Conservation (phyloP, 257 asterid genomes). For the Solanum tarapatanum region DNA sequence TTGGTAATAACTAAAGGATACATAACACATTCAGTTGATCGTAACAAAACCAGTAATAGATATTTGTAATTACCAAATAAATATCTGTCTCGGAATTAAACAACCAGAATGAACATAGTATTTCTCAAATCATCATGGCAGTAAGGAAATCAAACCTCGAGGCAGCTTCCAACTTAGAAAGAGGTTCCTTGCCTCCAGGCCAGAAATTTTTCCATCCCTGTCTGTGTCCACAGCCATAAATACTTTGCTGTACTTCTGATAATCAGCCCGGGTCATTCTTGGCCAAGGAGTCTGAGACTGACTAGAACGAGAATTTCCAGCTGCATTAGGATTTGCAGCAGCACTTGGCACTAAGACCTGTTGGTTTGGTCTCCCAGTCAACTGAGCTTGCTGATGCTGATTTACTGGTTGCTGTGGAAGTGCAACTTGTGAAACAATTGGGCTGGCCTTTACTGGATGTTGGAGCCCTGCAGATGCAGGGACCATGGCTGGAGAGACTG, state of each 20-base stretch:
- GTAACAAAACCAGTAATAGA: background rate
- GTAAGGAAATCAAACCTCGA: slow-evolving; percentile 36
- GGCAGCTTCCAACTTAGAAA: slow-evolving; percentile 97
- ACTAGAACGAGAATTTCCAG: slow-evolving; percentile 22
- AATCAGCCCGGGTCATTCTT: slow-evolving; percentile 68
- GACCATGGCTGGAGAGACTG: slow-evolving; percentile 30
- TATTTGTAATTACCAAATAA: slow-evolving; percentile 48
- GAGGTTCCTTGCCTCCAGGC: slow-evolving; percentile 87
- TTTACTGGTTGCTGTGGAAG: slow-evolving; percentile 26
- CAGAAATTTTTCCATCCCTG: slow-evolving; percentile 87
- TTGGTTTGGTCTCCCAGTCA: slow-evolving; percentile 41
- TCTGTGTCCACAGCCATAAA: slow-evolving; percentile 89
- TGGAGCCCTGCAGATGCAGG: slow-evolving; percentile 32
- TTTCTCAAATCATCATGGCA: background rate
- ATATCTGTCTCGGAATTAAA: slow-evolving; percentile 46
- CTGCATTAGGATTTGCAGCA: slow-evolving; percentile 34
- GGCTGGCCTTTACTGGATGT: slow-evolving; percentile 23
- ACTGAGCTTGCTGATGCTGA: slow-evolving; percentile 32
- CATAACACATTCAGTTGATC: background rate
- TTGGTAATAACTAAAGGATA: background rate
- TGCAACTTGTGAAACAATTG: background rate
- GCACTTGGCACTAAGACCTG: slow-evolving; percentile 32
- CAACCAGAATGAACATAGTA: background rate
- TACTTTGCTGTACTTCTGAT: slow-evolving; percentile 79
- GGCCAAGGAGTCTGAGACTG: slow-evolving; percentile 82